phyloP scores from a whole-genome alignment of 1,139 yeast species.

The Geotrichum histeridarum region DNA sequence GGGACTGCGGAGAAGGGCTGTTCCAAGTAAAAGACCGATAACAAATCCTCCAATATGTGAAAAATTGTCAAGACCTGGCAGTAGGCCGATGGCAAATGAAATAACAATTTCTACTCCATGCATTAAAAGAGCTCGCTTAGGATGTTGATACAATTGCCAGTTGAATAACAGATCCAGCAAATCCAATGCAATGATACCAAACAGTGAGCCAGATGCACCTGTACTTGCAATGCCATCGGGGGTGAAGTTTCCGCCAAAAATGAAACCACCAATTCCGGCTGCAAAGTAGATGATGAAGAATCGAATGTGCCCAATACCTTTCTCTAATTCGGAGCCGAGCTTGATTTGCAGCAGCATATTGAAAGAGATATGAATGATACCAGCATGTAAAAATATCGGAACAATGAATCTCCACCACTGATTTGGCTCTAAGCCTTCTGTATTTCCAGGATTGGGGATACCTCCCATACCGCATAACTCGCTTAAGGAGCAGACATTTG shows the following conservation, averaged over 20 bases:
- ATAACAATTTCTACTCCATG: slow-evolving; percentile 56
- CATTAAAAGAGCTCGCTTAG: slow-evolving; percentile 42
- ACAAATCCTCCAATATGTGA: slow-evolving; percentile 75
- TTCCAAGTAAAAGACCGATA: slow-evolving; percentile 52
- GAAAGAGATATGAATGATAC: slow-evolving; percentile 63
- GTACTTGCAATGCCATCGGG: slow-evolving; percentile 66
- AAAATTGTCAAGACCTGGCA: slow-evolving; percentile 74
- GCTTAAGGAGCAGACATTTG: slow-evolving; percentile 53
- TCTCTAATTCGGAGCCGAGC: slow-evolving; percentile 61
- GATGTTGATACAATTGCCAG: slow-evolving; percentile 47
- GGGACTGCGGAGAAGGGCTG: slow-evolving; percentile 57
- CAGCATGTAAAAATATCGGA: slow-evolving; percentile 75
- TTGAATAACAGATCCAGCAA: slow-evolving; percentile 52
- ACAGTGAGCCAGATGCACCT: slow-evolving; percentile 73
- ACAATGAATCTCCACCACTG: slow-evolving; percentile 71
- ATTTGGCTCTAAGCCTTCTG: slow-evolving; percentile 33
- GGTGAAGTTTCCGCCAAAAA: slow-evolving; percentile 67
- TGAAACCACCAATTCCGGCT: slow-evolving; percentile 63
- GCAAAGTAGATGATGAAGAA: slow-evolving; percentile 54
- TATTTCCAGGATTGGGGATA: slow-evolving; percentile 30
- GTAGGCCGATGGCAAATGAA: slow-evolving; percentile 58
- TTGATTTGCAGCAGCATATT: slow-evolving; percentile 57
- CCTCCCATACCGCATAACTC: slow-evolving; percentile 59
- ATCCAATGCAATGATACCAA: slow-evolving; percentile 65
- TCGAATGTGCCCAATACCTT: slow-evolving; percentile 52